These are phyloP conservation scores for Geranium rotundifolium DNA, from an alignment of 345 rosid genomes.

Conservation along the genomic window DNA sequence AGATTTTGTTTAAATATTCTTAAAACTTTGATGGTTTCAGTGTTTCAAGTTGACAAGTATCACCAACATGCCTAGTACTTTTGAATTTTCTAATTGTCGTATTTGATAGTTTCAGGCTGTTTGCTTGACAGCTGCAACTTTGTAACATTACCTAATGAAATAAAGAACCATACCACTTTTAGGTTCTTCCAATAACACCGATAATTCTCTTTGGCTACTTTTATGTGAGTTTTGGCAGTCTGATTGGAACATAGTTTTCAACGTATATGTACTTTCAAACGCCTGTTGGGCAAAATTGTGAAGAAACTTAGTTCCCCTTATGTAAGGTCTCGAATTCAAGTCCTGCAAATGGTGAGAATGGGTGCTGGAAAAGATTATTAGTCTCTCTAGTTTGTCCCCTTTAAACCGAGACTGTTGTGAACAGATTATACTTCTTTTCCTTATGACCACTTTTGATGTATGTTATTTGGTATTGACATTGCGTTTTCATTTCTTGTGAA, in stretches of 20 bases:
- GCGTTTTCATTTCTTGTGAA: slow-evolving; percentile 12
- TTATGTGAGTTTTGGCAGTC: background rate
- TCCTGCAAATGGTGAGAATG: too few relatives aligned
- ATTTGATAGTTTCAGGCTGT: background rate
- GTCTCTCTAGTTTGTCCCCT: too few relatives aligned
- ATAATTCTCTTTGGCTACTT: background rate
- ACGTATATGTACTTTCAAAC: too few relatives aligned
- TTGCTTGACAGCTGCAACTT: background rate
- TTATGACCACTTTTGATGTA: slow-evolving; percentile 1
- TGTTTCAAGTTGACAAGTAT: background rate
- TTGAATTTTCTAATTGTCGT: too few relatives aligned
- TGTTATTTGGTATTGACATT: slow-evolving; percentile 1
- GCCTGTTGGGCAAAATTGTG: too few relatives aligned
- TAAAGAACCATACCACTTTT: background rate
- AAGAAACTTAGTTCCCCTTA: too few relatives aligned
- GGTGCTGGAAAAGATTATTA: too few relatives aligned
- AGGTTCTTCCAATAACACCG: background rate
- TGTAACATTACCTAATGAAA: background rate
- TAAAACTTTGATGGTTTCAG: background rate
- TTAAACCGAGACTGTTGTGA: too few relatives aligned
- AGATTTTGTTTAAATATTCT: slow-evolving; percentile 9
- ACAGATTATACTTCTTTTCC: background rate
- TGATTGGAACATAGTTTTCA: background rate
- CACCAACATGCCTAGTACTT: background rate
- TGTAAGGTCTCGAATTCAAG: too few relatives aligned